Conservation (phyloP, 306 rosid genomes). For the Datisca glomerata region DNA sequence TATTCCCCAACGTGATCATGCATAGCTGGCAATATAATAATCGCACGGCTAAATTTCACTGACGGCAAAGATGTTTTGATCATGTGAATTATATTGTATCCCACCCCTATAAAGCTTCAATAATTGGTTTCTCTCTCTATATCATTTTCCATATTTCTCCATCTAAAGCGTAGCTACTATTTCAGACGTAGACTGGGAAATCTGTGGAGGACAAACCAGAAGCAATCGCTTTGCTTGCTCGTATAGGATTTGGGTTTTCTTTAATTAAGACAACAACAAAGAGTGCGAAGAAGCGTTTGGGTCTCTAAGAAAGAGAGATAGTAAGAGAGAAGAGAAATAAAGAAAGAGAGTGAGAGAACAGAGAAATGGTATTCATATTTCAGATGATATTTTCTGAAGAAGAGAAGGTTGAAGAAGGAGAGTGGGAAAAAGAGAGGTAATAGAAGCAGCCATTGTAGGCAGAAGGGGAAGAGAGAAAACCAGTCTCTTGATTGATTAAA, state of each 20-base stretch:
- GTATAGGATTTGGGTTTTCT: background rate
- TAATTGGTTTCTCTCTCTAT: background rate
- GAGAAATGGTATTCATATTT: slow-evolving; percentile 6
- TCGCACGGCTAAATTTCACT: slow-evolving; percentile 5
- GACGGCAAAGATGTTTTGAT: slow-evolving; percentile 1
- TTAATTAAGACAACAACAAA: too few relatives aligned
- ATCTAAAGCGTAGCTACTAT: background rate
- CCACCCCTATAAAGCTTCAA: slow-evolving; percentile 3
- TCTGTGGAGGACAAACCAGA: background rate
- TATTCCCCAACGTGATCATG: slow-evolving; percentile 4
- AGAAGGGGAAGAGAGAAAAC: slow-evolving; percentile 5
- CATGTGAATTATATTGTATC: background rate
- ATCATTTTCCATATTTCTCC: background rate
- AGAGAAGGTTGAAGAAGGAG: slow-evolving; percentile 1
- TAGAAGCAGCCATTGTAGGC: background rate
- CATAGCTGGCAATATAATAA: slow-evolving; percentile 10
- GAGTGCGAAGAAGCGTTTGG: background rate
- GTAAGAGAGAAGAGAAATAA: background rate
- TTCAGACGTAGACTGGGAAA: background rate
- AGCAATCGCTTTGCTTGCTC: background rate
- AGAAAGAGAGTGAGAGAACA: background rate
- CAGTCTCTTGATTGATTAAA: too few relatives aligned
- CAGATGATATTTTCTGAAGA: slow-evolving; percentile 3
- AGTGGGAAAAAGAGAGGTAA: slow-evolving; percentile 5
- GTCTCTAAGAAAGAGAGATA: background rate